phyloP scores from a whole-genome alignment of 257 asterid genomes.

The Nicotiana tomentosiformis region DNA sequence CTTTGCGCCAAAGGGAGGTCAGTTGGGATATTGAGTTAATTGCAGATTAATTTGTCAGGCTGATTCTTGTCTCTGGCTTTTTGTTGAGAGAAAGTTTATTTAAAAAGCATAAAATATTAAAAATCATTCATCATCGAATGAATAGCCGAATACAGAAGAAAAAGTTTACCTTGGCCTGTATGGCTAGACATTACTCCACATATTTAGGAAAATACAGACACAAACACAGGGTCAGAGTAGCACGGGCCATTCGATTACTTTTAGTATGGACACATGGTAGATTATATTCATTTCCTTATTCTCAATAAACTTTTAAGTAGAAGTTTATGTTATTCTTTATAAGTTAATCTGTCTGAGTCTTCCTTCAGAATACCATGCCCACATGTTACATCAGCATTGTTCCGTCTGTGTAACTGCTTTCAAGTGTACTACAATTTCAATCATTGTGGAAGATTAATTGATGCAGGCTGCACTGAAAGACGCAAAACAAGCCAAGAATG shows the following conservation, averaged over 20 bases:
- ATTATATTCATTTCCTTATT: not conserved
- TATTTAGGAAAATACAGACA: not conserved
- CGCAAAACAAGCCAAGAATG: constrained; percentile 71
- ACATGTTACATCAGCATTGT: not conserved
- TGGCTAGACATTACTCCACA: constrained; percentile 8
- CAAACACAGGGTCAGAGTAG: not conserved
- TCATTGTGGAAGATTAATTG: constrained; percentile 6
- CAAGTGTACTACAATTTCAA: not conserved
- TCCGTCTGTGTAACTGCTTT: not conserved
- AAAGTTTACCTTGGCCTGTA: not conserved
- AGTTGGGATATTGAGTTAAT: constrained; percentile 9
- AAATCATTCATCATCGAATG: not conserved
- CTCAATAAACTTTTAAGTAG: not conserved
- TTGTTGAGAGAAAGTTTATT: not conserved
- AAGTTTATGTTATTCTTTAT: not conserved
- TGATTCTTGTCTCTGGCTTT: not conserved
- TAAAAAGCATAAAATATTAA: not conserved
- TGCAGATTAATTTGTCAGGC: constrained; percentile 17
- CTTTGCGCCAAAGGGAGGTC: constrained; percentile 95
- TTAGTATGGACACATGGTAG: not conserved
- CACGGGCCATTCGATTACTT: not conserved
- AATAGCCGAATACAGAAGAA: not conserved
- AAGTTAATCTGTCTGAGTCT: not conserved
- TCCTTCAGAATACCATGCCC: not conserved
- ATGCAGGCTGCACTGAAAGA: constrained; percentile 89